phyloP scores from a whole-genome alignment of 345 rosid species.

The Erodium maritimum region DNA sequence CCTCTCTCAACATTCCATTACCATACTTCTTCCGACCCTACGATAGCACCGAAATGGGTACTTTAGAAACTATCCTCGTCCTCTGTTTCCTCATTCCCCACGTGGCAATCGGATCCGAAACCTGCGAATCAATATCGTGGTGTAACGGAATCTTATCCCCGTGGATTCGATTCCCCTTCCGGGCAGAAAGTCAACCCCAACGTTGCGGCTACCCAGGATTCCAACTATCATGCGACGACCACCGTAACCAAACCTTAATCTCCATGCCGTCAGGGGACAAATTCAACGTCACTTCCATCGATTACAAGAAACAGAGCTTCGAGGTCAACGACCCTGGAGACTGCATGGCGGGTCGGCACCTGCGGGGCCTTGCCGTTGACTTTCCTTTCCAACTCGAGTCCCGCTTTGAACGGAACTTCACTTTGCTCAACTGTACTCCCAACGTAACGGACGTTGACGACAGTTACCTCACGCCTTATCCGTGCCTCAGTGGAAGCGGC shows the following conservation, averaged over 20 bases:
- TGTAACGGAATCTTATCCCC: rapidly evolving
- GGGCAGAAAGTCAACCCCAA: background rate
- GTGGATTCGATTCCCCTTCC: constrained; percentile 2
- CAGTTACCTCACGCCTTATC: background rate
- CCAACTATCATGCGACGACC: constrained; percentile 1
- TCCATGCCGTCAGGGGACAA: constrained; percentile 4
- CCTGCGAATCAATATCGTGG: background rate
- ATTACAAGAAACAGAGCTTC: background rate
- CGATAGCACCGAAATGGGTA: too few species aligned
- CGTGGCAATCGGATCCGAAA: background rate
- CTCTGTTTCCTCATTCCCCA: too few species aligned
- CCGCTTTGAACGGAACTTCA: constrained; percentile 5
- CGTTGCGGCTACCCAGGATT: background rate
- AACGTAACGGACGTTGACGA: background rate
- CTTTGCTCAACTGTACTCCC: background rate
- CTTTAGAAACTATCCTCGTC: too few species aligned
- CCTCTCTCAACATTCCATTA: too few species aligned
- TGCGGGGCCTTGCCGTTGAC: background rate
- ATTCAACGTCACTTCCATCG: background rate
- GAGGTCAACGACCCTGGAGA: constrained; percentile 2
- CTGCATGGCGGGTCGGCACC: constrained; percentile 1
- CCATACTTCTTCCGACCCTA: too few species aligned
- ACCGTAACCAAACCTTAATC: background rate
- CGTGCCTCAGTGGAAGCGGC: constrained; percentile 15
- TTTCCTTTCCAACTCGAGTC: background rate